These are phyloP conservation scores for Epichloe sibirici DNA, from an alignment of 2,329 filamentous ascomycete genomes.

Conservation along the genomic window DNA sequence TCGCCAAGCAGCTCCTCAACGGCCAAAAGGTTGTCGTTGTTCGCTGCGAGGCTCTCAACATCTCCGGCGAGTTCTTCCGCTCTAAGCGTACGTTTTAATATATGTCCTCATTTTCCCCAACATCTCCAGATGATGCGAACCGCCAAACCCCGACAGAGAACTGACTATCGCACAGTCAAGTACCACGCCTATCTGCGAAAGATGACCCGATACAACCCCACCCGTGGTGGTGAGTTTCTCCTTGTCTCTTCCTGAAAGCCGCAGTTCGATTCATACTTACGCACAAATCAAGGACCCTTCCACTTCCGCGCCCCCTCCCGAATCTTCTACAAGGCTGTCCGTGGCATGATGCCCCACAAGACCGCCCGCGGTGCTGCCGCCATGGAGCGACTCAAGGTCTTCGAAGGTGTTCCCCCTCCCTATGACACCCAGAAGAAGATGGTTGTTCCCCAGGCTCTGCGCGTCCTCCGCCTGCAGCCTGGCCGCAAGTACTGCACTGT, in stretches of 20 bases:
- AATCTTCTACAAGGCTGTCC: conserved; percentile 99
- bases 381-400: conserved; percentile 97
- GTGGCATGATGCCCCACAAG: conserved; percentile 99
- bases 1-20: conserved; percentile 97
- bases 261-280: conserved; percentile 17
- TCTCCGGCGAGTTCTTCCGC: conserved; percentile 99
- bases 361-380: conserved; percentile 93
- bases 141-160: conserved; percentile 9
- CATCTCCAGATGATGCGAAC: too few species aligned
- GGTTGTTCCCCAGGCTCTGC: conserved; percentile 95
- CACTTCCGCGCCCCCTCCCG: conserved; percentile 98
- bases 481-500: conserved; percentile 99
- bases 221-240: conserved; percentile 71
- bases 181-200: conserved; percentile 99
- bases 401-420: conserved; percentile 96
- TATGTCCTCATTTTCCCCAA: not conserved
- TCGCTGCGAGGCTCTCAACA: conserved; percentile 98
- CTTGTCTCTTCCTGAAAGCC: conserved; percentile 7
- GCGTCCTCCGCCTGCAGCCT: conserved; percentile 92
- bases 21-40: conserved; percentile 99
- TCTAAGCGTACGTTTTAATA: conserved; percentile 82
- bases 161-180: conserved; percentile 72
- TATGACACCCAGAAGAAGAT: conserved; percentile 99
- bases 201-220: conserved; percentile 99
- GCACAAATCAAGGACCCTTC: conserved; percentile 65